Base-by-base conservation (phyloP, 257 asterid genomes). In the Plantago major region DNA sequence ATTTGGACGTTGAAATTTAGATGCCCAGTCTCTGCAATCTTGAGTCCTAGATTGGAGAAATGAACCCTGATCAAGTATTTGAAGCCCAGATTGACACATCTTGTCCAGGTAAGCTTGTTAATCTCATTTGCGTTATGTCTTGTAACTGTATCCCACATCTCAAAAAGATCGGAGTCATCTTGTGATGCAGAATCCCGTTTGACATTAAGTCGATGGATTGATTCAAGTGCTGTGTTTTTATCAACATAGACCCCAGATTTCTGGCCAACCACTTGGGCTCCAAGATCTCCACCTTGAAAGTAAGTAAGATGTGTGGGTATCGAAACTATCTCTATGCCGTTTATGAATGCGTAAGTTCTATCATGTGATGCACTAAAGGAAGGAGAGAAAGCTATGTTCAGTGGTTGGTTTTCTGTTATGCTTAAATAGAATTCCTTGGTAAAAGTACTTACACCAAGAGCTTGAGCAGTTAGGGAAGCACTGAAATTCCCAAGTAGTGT, bases 11-110 rank as follows among this genome's bases (percentile, higher is more conserved):
- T 19, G 46, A 84, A 71, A 44, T 46, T 19, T 48, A 71, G 55
- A 4, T 58, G 74, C 15, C 74, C 79, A 47, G 15, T 47, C 38
- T 33, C 62, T 9, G 51, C 62, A 13, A 64, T 50, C 71, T 58
- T 64, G 33, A 71, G 65, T 60, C 76, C 85, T 46, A 74, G 42
- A 43, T 70, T 75, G 2, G 75, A 70, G 67, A 77, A 77, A 62
- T 82, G 84, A 58, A 82, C 66, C 75, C 89, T 79, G 19, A 82
- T 68, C 77, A 79, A 50, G 60, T 79, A 79, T 63, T 77, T 66
- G 64, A 72, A 82, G 47, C 89, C 86, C 51, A 79, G 76, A 74
- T 82, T 72, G 33, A 79, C 76, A 3, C 71, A 59, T 65, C 73
- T 58, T 58, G 48, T 69, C 89, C 84, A 79, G 19, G 74, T 68